Evolutionary conservation across 805 yeast genomes (phyloP), one percentile per base, ranked within the genome.

Genomic region (Metschnikowia continentalis): DNA sequence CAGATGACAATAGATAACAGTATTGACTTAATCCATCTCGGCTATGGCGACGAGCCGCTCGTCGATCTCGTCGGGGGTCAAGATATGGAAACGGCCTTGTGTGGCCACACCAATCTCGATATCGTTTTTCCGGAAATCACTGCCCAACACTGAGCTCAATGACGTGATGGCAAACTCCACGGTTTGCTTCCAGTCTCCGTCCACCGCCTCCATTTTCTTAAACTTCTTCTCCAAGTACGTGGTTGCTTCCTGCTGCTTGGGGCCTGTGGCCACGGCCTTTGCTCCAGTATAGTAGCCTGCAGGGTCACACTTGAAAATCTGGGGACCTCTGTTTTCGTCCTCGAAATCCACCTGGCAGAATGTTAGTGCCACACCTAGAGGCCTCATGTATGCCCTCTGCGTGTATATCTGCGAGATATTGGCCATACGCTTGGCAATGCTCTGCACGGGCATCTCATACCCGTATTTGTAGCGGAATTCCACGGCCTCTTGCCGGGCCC

Each of bases 371-470:
- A 92, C 97, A 36, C 99, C 99, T 59, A 90, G 77, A 23, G 99
- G 99, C 71, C 99, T 83, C 98, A 94, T 94, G 70, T 92, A 92
- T 10, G 98, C 98, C 66, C 97, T 81, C 72, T 94, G 99, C 39
- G 99, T 94, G 70, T 90, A 94, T 55, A 94, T 82, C 75, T 94
- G 99, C 46, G 96, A 87, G 65, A 90, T 74, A 68, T 94, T 94
- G 50, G 98, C 98, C 88, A 94, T 86, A 67, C 97, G 81, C 74
- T 92, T 92, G 38, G 97, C 88, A 62, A 91, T 75, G 26, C 87
- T 89, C 65, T 90, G 97, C 55, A 88, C 89, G 2, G 98, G 98
- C 90, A 94, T 91, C 65, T 89, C 97, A 67, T 90, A 94, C 38
- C 99, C 99, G 68, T 89, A 88, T 67, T 88, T 86, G 75, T 92